phyloP scores from a whole-genome alignment of 306 rosid species.

The Vachellia pachyceras region DNA sequence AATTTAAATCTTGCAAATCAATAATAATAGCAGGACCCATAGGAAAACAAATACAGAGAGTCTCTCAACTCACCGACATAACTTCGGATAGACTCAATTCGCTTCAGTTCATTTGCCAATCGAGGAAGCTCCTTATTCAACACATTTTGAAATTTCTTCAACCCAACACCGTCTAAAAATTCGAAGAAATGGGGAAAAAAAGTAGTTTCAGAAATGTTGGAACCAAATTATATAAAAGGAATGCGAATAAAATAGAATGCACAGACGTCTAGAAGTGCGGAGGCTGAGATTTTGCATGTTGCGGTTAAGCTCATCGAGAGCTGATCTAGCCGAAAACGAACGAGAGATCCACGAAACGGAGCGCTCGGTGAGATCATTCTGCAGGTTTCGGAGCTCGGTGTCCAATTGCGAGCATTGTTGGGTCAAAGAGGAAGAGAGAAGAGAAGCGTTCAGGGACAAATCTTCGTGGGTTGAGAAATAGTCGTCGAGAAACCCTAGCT shows the following conservation, averaged over 20 bases:
- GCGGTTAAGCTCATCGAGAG: no score
- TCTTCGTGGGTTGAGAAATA: constrained; percentile 52
- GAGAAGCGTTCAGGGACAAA: constrained; percentile 44
- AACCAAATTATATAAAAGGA: background rate
- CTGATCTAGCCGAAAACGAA: no score
- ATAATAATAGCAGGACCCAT: background rate
- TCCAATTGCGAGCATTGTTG: constrained; percentile 52
- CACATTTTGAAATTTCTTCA: constrained; percentile 49
- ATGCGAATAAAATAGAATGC: background rate
- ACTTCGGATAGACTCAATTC: constrained; percentile 53
- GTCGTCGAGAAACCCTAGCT: constrained; percentile 53
- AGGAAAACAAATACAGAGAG: background rate
- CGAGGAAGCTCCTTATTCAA: constrained; percentile 59
- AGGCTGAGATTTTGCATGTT: no score
- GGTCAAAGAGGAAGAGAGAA: constrained; percentile 41
- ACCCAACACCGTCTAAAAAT: constrained; percentile 55
- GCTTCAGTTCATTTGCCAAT: constrained; percentile 54
- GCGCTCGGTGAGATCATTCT: no score
- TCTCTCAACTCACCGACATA: constrained; percentile 61
- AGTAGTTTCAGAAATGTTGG: background rate
- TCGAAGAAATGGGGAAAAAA: background rate
- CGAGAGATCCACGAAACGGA: no score
- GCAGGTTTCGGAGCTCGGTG: constrained; percentile 32
- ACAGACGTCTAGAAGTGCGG: constrained; percentile 60
- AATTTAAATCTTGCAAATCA: background rate